A percentile compares a stretch with the other conserved stretches of the same genome.
phyloP scores from a whole-genome alignment of 2,329 filamentous ascomycete genomes.

The Chrysoporthe deuterocubensis region DNA sequence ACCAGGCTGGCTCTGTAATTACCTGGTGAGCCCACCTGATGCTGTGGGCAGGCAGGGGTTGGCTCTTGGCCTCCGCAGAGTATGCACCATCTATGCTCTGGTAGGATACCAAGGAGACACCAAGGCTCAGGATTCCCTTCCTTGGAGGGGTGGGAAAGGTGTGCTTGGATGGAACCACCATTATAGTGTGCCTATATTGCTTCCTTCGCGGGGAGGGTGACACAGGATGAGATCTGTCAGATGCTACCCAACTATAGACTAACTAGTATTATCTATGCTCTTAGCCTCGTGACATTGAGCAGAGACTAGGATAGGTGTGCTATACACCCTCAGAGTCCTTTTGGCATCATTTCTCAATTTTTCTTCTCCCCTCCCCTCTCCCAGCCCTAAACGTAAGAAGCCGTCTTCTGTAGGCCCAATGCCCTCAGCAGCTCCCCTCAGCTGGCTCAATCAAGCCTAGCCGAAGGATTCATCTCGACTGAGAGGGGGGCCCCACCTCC shows the following conservation, averaged over 20 bases:
- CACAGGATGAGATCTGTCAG: background rate
- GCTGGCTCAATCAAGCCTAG: background rate
- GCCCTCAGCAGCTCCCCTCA: background rate
- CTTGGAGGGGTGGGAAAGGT: no score
- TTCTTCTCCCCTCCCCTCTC: background rate
- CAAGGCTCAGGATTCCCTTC: no score
- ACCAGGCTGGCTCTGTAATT: no score
- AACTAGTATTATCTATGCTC: background rate
- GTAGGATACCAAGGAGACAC: no score
- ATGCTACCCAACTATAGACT: background rate
- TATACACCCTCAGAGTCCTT: background rate
- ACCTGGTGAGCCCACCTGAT: no score
- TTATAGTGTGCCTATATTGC: no score
- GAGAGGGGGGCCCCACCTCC: background rate
- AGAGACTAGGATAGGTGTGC: background rate
- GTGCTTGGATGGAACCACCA: background rate
- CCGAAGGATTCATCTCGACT: conserved; percentile 1
- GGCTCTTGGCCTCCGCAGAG: no score
- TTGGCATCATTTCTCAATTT: background rate
- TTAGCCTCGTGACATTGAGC: background rate
- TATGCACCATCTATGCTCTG: no score
- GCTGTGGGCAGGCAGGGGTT: no score
- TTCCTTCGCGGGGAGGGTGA: background rate
- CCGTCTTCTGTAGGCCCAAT: background rate
- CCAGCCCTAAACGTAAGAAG: background rate